A percentile compares a stretch with the other conserved stretches of the same genome.
These are phyloP conservation scores for Talaromyces trachyspermus DNA, from an alignment of 495 filamentous ascomycete species.

Conservation along the genomic window DNA sequence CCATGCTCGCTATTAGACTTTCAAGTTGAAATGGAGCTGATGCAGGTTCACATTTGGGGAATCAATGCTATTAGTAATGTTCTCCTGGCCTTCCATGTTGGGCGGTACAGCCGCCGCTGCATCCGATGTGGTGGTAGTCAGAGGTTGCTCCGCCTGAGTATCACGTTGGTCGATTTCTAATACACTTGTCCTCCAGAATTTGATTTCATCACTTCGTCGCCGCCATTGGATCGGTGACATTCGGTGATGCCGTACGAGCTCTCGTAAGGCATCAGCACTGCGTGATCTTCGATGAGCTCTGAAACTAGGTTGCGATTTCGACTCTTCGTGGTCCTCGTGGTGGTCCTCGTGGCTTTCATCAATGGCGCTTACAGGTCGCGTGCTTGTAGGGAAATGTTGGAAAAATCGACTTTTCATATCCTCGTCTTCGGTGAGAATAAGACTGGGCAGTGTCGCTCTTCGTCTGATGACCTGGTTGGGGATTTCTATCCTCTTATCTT, in stretches of 20 bases:
- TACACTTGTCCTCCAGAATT: conserved; percentile 22
- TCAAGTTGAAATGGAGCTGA: conserved; percentile 35
- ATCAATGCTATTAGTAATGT: too few relatives aligned
- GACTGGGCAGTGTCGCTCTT: conserved; percentile 37
- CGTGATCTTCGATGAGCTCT: conserved; percentile 24
- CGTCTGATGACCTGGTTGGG: conserved; percentile 13
- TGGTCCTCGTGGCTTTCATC: background rate
- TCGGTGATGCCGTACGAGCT: conserved; percentile 18
- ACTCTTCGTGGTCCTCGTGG: conserved; percentile 3
- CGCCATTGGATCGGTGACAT: conserved; percentile 31
- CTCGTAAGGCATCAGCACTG: conserved; percentile 20
- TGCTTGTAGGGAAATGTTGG: conserved; percentile 19
- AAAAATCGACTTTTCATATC: conserved; percentile 23
- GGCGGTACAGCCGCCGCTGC: too few relatives aligned
- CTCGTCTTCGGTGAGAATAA: conserved; percentile 37
- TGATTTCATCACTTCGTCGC: conserved; percentile 24
- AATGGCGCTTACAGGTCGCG: conserved; percentile 2
- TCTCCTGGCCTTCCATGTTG: too few relatives aligned
- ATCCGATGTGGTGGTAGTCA: background rate
- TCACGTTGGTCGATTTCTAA: conserved; percentile 6
- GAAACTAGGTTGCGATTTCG: conserved; percentile 4
- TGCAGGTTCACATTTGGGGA: conserved; percentile 3
- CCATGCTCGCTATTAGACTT: conserved; percentile 34
- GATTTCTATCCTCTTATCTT: background rate
- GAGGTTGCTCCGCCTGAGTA: background rate